Conservation (phyloP, 75 land plant genomes). For the Cryptomeria japonica region DNA sequence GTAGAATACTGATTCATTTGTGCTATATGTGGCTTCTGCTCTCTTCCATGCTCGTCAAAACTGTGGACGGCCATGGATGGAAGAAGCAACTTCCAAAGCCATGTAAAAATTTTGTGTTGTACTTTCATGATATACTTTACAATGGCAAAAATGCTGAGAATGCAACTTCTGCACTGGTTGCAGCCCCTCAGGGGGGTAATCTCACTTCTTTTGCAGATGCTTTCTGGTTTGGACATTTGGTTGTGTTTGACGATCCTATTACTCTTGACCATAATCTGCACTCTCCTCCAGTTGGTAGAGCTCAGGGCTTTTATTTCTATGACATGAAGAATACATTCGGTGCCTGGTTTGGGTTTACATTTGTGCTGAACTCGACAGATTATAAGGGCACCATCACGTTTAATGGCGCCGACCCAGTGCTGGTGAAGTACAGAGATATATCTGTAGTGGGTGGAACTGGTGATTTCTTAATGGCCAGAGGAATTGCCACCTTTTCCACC, state of each 20-base stretch:
- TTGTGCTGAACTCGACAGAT: slow-evolving; percentile 46
- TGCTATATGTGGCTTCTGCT: neutral
- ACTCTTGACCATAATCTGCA: slow-evolving; percentile 47
- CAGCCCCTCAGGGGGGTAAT: slow-evolving; percentile 36
- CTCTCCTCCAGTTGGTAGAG: slow-evolving; percentile 50
- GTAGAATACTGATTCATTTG: no score
- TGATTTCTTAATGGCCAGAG: slow-evolving; percentile 55
- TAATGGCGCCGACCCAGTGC: slow-evolving; percentile 45
- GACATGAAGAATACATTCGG: slow-evolving; percentile 37
- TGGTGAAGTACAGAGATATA: slow-evolving; percentile 49
- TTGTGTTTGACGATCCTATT: slow-evolving; percentile 60
- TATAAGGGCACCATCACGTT: slow-evolving; percentile 46
- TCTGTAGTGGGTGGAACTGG: slow-evolving; percentile 66
- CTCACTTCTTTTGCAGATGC: slow-evolving; percentile 24
- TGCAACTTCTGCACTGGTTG: slow-evolving; percentile 54
- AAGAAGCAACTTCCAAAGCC: slow-evolving; percentile 16
- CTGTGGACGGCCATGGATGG: neutral
- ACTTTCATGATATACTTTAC: slow-evolving; percentile 60
- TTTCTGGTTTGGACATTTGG: slow-evolving; percentile 47
- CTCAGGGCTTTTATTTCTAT: slow-evolving; percentile 55
- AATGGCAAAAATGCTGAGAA: slow-evolving; percentile 39
- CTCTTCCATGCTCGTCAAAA: no score
- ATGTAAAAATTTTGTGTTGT: slow-evolving; percentile 37
- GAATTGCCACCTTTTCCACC: slow-evolving; percentile 51
- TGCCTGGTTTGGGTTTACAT: slow-evolving; percentile 50